phyloP scores from a whole-genome alignment of 2,329 filamentous ascomycete genomes.

The Phyllosticta paracitricarpa region DNA sequence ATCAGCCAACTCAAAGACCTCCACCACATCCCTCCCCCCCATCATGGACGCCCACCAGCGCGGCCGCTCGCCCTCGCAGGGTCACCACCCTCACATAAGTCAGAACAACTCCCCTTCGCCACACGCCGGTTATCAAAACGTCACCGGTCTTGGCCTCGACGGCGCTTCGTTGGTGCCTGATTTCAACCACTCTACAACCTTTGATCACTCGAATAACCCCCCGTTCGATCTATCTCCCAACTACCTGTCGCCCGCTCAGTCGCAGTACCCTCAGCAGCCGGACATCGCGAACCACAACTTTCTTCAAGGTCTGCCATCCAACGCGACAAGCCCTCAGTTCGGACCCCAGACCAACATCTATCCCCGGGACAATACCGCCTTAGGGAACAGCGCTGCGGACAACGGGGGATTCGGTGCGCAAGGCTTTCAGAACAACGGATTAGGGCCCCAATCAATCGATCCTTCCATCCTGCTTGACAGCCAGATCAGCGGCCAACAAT shows the following conservation, averaged over 20 bases:
- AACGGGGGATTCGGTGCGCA: constrained; percentile 20
- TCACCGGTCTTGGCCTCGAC: constrained; percentile 48
- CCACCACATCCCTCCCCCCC: constrained; percentile 15
- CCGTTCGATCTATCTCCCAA: constrained; percentile 21
- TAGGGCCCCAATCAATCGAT: constrained; percentile 44
- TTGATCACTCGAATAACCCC: constrained; percentile 11
- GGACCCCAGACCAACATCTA: constrained; percentile 26
- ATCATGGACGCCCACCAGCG: constrained; percentile 47
- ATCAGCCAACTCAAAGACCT: constrained; percentile 19
- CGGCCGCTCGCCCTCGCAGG: constrained; percentile 53
- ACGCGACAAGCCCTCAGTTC: constrained; percentile 39
- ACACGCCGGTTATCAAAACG: constrained; percentile 44
- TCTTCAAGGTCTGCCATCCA: constrained; percentile 40
- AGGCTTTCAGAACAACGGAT: constrained; percentile 47
- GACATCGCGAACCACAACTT: constrained; percentile 33
- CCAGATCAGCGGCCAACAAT: constrained; percentile 17
- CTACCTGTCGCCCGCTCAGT: constrained; percentile 35
- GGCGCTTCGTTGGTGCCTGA: constrained; percentile 35
- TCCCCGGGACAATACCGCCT: constrained; percentile 26
- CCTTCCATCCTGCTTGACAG: constrained; percentile 48
- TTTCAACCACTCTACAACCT: constrained; percentile 15
- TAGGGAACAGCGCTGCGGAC: constrained; percentile 15
- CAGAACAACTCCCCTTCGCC: constrained; percentile 56
- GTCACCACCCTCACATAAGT: constrained; percentile 54
- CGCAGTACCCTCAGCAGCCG: constrained; percentile 32